phyloP scores from a whole-genome alignment of 2,329 filamentous ascomycete species.

The Paracamarosporium sp. region DNA sequence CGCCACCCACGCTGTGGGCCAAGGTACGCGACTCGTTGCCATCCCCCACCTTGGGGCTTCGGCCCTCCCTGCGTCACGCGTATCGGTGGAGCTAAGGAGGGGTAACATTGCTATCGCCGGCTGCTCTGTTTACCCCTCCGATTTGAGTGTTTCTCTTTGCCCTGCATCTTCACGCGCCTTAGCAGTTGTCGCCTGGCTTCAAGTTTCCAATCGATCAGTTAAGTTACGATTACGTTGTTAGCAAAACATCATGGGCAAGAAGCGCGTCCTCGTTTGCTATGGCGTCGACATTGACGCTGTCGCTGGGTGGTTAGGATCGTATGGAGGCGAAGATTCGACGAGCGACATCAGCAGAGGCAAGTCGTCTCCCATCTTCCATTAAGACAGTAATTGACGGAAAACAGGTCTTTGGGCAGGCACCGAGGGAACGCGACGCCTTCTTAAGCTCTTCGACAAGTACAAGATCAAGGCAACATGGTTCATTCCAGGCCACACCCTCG shows the following conservation, averaged over 20 bases:
- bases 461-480: conserved; percentile 73
- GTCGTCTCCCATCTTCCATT: background rate
- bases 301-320: conserved; percentile 76
- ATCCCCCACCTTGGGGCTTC: conserved; percentile 3
- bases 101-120: conserved; percentile 8
- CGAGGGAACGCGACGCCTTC: conserved; percentile 67
- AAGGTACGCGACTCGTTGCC: background rate
- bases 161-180: background rate
- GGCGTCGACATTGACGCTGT: conserved; percentile 78
- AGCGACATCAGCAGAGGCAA: conserved; percentile 74
- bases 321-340: conserved; percentile 74
- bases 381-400: conserved; percentile 3
- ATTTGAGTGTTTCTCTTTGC: background rate
- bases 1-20: background rate
- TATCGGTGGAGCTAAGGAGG: conserved; percentile 9
- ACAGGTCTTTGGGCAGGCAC: conserved; percentile 71
- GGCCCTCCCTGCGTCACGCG: background rate
- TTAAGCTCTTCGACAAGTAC: conserved; percentile 76
- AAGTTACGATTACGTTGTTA: background rate
- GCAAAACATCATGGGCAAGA: conserved; percentile 52
- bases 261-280: conserved; percentile 65
- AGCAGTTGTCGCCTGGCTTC: no score
- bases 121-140: conserved; percentile 1
- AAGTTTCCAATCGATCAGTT: background rate
- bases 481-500: conserved; percentile 63